Conservation (phyloP, 2,329 filamentous ascomycete genomes). For the Colletotrichum destructivum region DNA sequence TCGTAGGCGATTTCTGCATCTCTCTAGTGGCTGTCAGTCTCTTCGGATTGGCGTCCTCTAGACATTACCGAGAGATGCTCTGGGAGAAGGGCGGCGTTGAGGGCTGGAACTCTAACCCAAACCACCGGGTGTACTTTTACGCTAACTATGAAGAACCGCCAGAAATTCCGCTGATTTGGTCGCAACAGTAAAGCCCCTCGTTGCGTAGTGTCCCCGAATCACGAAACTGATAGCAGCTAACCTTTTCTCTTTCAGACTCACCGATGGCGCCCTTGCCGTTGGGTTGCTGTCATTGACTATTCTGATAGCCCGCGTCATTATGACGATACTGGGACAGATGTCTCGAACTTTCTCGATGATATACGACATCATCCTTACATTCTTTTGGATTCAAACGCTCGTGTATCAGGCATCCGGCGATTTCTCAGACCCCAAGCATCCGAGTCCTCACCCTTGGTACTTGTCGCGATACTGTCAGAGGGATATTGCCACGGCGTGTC, state of each 20-base stretch:
- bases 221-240: background rate
- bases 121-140: constrained; percentile 48
- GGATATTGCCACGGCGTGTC: background rate
- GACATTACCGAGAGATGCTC: constrained; percentile 44
- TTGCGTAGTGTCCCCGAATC: no score
- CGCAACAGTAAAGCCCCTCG: constrained; percentile 43
- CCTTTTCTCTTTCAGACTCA: constrained; percentile 42
- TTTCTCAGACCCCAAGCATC: constrained; percentile 46
- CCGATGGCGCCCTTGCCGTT: constrained; percentile 49
- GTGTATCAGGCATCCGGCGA: constrained; percentile 46
- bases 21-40: constrained; percentile 31
- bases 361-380: constrained; percentile 49
- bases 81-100: constrained; percentile 48
- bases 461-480: constrained; percentile 45
- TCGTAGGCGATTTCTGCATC: constrained; percentile 43
- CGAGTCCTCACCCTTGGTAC: constrained; percentile 49
- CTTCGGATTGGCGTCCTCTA: constrained; percentile 46
- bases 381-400: constrained; percentile 49
- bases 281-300: constrained; percentile 49
- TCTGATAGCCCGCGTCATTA: constrained; percentile 46
- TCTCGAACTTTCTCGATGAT: constrained; percentile 43
- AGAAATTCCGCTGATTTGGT: constrained; percentile 49
- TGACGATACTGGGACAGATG: constrained; percentile 44
- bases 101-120: constrained; percentile 52
- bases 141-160: constrained; percentile 50